These are phyloP conservation scores for Colletotrichum horii DNA, from an alignment of 2,329 filamentous ascomycete species.

Conservation along the genomic window DNA sequence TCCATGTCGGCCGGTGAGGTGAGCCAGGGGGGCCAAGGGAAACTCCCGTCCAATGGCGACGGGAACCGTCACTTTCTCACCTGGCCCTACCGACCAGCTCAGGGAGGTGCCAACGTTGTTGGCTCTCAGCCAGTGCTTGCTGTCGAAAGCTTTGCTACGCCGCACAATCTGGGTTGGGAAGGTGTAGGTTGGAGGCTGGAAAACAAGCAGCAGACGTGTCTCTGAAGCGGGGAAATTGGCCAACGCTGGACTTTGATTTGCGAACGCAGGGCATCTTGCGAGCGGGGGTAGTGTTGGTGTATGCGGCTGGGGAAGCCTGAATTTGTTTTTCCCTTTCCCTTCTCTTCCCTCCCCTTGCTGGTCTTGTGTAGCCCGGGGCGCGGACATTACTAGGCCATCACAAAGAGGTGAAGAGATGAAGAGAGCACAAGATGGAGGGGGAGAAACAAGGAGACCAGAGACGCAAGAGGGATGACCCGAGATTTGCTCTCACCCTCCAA, in stretches of 20 bases:
- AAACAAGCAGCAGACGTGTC: background rate
- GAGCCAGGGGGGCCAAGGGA: background rate
- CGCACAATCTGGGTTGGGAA: background rate
- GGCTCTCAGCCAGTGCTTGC: slow-evolving; percentile 2
- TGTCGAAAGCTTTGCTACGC: slow-evolving; percentile 6
- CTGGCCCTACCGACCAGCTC: slow-evolving; percentile 11
- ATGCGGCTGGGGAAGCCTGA: background rate
- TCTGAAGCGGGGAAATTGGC: slow-evolving; percentile 1
- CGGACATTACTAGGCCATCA: background rate
- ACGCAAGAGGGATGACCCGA: background rate
- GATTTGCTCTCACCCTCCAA: background rate
- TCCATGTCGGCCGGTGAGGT: slow-evolving; percentile 3
- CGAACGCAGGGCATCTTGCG: background rate
- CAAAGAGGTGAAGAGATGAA: background rate
- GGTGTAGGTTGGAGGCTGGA: background rate
- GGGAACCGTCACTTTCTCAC: background rate
- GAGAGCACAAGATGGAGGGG: background rate
- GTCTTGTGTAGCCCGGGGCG: background rate
- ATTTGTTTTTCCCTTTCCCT: background rate
- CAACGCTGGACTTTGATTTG: background rate
- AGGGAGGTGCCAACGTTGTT: background rate
- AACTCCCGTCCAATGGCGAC: background rate
- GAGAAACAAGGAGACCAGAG: background rate
- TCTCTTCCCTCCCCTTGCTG: background rate
- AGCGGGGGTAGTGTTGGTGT: background rate